Percentiles rank a stretch among this genome's conserved stretches.
These are phyloP conservation scores for Magnolia kwangsiensis DNA, from an alignment of 164 flowering plant genomes.

Conservation along the genomic window DNA sequence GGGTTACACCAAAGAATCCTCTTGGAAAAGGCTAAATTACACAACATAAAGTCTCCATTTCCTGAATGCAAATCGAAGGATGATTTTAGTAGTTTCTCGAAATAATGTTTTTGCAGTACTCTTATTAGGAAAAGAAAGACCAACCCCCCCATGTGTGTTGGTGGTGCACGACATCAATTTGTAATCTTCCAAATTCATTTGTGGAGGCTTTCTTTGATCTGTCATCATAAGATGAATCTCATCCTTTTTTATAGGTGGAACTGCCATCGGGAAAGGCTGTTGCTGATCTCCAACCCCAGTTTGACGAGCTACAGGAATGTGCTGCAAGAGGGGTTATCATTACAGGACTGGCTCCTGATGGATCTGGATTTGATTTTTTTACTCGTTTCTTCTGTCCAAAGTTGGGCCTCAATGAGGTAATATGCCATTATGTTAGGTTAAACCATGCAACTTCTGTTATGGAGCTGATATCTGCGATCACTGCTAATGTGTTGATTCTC, in stretches of 20 bases:
- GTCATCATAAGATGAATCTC: background rate
- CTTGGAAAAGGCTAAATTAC: too few species aligned
- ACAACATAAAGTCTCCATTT: too few species aligned
- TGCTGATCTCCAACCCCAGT: conserved; percentile 30
- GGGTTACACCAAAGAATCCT: too few species aligned
- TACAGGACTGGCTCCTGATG: conserved; percentile 44
- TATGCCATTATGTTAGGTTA: background rate
- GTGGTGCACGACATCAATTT: background rate
- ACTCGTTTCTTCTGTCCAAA: conserved; percentile 63
- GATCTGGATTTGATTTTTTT: conserved; percentile 52
- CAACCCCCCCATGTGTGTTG: background rate
- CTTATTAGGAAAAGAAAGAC: background rate
- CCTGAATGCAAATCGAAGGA: too few species aligned
- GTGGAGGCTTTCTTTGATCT: background rate
- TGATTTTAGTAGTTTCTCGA: too few species aligned
- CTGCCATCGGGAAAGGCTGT: conserved; percentile 52
- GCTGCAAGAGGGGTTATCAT: conserved; percentile 49
- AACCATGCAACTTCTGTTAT: background rate
- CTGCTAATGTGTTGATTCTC: background rate
- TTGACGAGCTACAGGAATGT: conserved; percentile 36
- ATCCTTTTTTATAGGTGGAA: conserved; percentile 33
- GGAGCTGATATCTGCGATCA: background rate
- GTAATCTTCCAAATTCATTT: background rate
- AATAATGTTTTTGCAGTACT: background rate
- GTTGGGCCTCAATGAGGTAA: conserved; percentile 53